These are phyloP conservation scores for Phanerochaete sordida DNA, from an alignment of 768 basidiomycete genomes.

Conservation along the genomic window DNA sequence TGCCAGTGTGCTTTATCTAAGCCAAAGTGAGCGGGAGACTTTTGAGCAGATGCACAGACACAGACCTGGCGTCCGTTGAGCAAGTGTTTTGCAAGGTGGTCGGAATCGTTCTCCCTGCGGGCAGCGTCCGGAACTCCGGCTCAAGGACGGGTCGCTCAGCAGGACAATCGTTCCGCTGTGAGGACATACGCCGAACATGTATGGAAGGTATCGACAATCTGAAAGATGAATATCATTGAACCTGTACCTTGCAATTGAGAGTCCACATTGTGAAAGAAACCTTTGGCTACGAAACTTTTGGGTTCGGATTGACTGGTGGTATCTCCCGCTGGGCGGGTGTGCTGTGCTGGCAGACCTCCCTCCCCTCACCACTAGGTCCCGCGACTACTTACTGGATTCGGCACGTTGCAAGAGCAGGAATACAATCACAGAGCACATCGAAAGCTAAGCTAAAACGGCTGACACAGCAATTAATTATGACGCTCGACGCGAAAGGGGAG, in stretches of 20 bases:
- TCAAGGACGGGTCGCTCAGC: too few relatives aligned
- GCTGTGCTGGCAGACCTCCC: background rate
- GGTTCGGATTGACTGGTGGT: background rate
- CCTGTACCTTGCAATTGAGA: background rate
- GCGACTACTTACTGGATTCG: background rate
- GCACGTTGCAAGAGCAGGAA: conserved; percentile 1
- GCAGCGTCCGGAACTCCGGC: background rate
- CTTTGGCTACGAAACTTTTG: background rate
- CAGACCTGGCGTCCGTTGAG: conserved; percentile 7
- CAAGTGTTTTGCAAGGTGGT: background rate
- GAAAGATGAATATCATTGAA: background rate
- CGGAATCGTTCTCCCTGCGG: background rate
- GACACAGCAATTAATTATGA: background rate
- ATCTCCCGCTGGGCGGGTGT: background rate
- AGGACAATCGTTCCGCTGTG: too few relatives aligned
- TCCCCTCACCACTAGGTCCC: background rate
- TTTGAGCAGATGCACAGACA: too few relatives aligned
- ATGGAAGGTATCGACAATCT: too few relatives aligned
- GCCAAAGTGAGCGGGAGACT: too few relatives aligned
- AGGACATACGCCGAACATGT: too few relatives aligned
- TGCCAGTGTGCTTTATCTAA: conserved; percentile 10
- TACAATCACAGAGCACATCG: conserved; percentile 7
- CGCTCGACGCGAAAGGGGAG: too few relatives aligned
- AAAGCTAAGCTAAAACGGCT: conserved; percentile 9
- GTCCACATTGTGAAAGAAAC: background rate